Evolutionary conservation across 495 filamentous ascomycete species (phyloP), one percentile per base, ranked within the genome.

Genomic region (Chaetomidium leptoderma): DNA sequence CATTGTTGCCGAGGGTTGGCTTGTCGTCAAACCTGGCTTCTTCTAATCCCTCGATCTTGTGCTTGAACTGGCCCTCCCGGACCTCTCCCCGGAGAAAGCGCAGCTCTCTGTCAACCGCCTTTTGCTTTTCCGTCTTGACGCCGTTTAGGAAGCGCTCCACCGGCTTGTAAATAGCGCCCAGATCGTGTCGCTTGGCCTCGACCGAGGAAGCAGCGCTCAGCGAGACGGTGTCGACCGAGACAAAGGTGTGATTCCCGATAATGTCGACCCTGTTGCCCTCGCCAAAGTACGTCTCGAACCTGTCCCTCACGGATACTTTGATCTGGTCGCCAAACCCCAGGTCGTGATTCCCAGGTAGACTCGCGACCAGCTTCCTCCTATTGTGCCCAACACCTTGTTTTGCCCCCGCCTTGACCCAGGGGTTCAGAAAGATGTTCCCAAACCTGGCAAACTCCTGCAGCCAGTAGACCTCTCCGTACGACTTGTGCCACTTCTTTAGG

Each of bases 331-430:
- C 95, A 63, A 99, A 92, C 2, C 95, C 95, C n/a, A 97, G 74
- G 69, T 99, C 95, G 70, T 99, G 95, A 60, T 99, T 99, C 7
- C 93, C 95, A 1, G 95, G 95, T 21, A 99, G 66, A 61, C 84
- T 90, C 3, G 86, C 82, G 42, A 97, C 83, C 39, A 96, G 76
- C 74, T 83, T 87, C 57, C 89, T 64, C 43, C 79, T 68, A 52
- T 74, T 73, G 59, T 78, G 72, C 44, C 70, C 69, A 45, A 70
- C 47, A 44, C 66, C 61, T 60, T 77, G 47, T 49, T 19, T 48
- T 13, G 55, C 53, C 29, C 78, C 79, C 4, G 67, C 69, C 35
- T 60, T 52, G 4, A 73, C 72, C 81, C 85, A 89, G 13, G 80
- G 83, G 8, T 83, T 71, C 36, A 87, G 74, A 68, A 96, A 97